Evolutionary conservation across 192 early-diverging fungal species (phyloP), one percentile per base, ranked within the genome.

Genomic region (Umbelopsis isabellina): DNA sequence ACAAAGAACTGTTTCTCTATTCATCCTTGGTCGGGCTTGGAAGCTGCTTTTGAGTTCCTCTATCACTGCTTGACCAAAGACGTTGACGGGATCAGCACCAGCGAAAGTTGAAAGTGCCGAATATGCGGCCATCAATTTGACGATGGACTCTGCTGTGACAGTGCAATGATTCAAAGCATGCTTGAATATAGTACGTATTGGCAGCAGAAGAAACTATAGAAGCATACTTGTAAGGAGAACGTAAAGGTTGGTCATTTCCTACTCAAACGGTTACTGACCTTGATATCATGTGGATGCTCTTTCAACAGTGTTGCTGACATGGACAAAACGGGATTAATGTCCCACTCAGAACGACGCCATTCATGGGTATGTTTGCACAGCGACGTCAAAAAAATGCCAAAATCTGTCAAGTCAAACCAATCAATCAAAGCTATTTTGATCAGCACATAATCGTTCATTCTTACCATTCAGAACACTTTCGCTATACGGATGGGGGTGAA

Each of bases 281-380:
- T 73, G 10, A 74, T 76, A 33, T 86, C 79, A 21, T 82, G 53
- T 0, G 82, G 82, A 68, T 86, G 83, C 46, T 84, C 78, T 45
- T 79, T 79, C 75, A 82, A 72, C 12, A 86, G 51, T 49, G 73
- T 82, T 2, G 84, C 74, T n/a, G 82, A 83, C 82, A 86, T 86
- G 1, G 68, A 68, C 33, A 86, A 44, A 2, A 84, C 53, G 3
- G 84, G 67, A 30, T 84, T 82, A 44, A 82, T 75, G 50, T 86
- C 72, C 84, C 84, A 86, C 46, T 80, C 82, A 18, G 71, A 66
- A 33, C 69, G 80, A 70, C 79, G 49, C 75, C 76, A 76, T 22
- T 70, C 75, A 2, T 58, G 4, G 22, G 79, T 80, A 47, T 73
- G 72, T 47, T 73, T 75, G 33, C 75, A 66, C n/a, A 79, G 48